A percentile compares a stretch with the other conserved stretches of the same genome.
Evolutionary conservation across 1,284 basidiomycete species (phyloP).

Genomic region (Ceratobasidium sp.): DNA sequence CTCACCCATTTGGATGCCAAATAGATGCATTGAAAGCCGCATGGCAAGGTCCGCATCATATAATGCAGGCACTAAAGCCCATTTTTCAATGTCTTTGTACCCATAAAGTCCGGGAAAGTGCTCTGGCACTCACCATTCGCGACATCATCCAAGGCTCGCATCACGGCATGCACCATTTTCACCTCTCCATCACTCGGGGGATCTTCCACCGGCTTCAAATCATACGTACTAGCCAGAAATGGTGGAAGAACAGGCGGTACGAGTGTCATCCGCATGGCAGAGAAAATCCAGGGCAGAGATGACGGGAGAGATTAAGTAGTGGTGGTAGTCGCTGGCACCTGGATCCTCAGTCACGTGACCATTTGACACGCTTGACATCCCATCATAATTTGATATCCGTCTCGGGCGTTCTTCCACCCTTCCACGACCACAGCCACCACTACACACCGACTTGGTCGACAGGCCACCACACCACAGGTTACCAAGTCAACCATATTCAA

Average conservation of each 20-base stretch:
- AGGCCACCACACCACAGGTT: no score
- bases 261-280: neutral
- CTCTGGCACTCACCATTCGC: neutral
- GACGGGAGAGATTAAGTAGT: neutral
- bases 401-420: neutral
- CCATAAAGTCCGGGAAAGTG: no score
- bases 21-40: conserved; percentile 2
- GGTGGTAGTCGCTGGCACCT: neutral
- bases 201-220: conserved; percentile 6
- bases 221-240: conserved; percentile 5
- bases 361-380: neutral
- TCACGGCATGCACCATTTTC: conserved; percentile 21
- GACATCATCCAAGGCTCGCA: conserved; percentile 4
- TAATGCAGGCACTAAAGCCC: neutral
- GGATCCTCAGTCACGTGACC: neutral
- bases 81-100: neutral
- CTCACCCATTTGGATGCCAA: conserved; percentile 17
- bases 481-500: no score
- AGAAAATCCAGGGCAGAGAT: neutral
- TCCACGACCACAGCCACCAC: no score
- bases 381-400: no score
- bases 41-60: conserved; percentile 17
- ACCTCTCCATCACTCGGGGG: conserved; percentile 22
- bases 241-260: conserved; percentile 11
- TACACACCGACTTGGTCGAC: no score